A percentile compares a stretch with the other conserved stretches of the same genome.
Conservation (phyloP, 805 yeast genomes). For the Wickerhamiella brachini region DNA sequence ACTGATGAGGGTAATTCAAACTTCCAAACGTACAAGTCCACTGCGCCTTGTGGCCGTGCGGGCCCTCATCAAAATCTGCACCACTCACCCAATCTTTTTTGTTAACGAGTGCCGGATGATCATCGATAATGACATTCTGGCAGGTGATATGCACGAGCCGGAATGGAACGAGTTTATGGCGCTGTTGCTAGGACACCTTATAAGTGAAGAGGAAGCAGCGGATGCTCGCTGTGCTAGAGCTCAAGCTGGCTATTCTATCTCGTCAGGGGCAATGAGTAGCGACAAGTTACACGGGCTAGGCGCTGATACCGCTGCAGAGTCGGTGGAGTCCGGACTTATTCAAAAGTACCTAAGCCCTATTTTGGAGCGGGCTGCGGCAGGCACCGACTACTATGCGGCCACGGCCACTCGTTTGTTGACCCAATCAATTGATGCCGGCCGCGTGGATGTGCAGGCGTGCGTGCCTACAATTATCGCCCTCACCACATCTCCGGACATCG, state of each 20-base stretch:
- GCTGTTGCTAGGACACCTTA: conserved; percentile 4
- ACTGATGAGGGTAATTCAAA: not conserved
- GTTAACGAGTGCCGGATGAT: not conserved
- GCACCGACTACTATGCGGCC: conserved; percentile 1
- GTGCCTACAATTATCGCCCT: conserved; percentile 2
- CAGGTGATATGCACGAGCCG: not conserved
- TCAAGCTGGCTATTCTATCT: not conserved
- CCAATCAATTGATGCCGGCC: conserved; percentile 3
- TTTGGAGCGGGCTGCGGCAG: not conserved
- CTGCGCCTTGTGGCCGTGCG: conserved; percentile 1
- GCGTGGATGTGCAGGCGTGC: conserved; percentile 4
- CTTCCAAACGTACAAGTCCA: not conserved
- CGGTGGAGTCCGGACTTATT: conserved; percentile 4
- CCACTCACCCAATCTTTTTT: conserved; percentile 2
- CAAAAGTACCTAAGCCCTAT: conserved; percentile 1
- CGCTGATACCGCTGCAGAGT: conserved; percentile 1
- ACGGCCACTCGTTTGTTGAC: conserved; percentile 4
- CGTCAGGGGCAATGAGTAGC: not conserved
- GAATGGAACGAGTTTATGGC: conserved; percentile 8
- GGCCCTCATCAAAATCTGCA: conserved; percentile 3
- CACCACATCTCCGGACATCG: conserved; percentile 1
- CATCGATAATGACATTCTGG: not conserved
- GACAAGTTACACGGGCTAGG: conserved; percentile 2
- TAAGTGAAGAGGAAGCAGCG: not conserved
- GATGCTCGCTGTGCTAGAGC: not conserved